Evolutionary conservation across 371 early-diverging fungal genomes (phyloP), one percentile per base, ranked within the genome.

Genomic region (Dipsacomyces acuminosporus): DNA sequence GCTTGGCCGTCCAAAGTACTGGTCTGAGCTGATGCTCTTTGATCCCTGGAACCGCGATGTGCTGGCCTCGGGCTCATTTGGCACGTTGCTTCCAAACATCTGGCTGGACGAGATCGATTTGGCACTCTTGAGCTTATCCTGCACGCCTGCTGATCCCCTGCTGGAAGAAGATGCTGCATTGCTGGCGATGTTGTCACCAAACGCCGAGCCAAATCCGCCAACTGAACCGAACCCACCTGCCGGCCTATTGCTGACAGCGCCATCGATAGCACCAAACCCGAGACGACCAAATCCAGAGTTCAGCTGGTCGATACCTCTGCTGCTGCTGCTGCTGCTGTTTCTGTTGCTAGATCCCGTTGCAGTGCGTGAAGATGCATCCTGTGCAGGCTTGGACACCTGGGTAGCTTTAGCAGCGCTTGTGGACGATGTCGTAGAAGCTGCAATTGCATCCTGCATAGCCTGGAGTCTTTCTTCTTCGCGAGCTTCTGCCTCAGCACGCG

Each of bases 1-100:
- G 30, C 7, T 7, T 43, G 84, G 83, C 33, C 93, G 82, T 9
- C 85, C 87, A 82, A 94, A 94, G 74, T 83, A 94, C 73, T 91
- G 89, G 54, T 93, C 93, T 4, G 90, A 86, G 2, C 89, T 89
- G 47, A 94, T 91, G 19, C 86, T 82, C 57, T 87, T 89, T 15
- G 88, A 88, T 38, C 61, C 76, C 7, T 82, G 84, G 73, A 94
- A 94, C 56, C 82, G 82, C 0, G 83, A 84, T 8, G 73, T 54
- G 21, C 71, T 70, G 8, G 57, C 40, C 26, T 76, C 35, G 20
- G 26, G 36, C 21, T 41, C 52, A 15, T n/a, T 43, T 6, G 15
- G n/a, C 13, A 26, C 9, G 23, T 24, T 26, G 5, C 26, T 15
- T 15, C 15, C 17, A 41, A 26, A 5, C 26, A 34, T 18, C 18